Percentiles rank a stretch among this genome's conserved stretches.
Evolutionary conservation across 73 alveolate species (phyloP).

Genomic region (Strombidium stylifer): DNA sequence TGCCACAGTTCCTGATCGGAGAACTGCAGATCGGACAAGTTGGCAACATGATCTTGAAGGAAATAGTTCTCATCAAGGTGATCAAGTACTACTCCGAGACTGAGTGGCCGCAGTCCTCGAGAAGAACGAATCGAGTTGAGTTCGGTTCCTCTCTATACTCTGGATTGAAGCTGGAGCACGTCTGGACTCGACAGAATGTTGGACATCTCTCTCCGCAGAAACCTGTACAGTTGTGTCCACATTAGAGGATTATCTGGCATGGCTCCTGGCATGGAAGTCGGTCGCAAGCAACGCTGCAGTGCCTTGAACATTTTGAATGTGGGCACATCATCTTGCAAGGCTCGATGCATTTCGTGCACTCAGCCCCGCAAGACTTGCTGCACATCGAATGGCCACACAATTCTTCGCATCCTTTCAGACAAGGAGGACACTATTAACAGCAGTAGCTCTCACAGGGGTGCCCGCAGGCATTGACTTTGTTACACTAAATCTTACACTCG

Average conservation of each 20-base stretch:
- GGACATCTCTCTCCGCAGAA: constrained; percentile 89
- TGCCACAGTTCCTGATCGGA: too few species aligned
- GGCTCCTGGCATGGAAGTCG: constrained; percentile 47
- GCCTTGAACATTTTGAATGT: constrained; percentile 35
- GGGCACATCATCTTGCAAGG: constrained; percentile 7
- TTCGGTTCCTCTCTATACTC: too few species aligned
- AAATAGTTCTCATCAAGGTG: too few species aligned
- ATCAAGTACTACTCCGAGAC: too few species aligned
- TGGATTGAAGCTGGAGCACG: too few species aligned
- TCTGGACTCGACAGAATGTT: constrained; percentile 67
- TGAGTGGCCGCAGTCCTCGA: not conserved
- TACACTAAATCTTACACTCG: not conserved
- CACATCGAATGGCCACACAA: not conserved
- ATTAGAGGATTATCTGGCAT: constrained; percentile 55
- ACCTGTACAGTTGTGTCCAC: constrained; percentile 79
- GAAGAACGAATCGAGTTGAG: too few species aligned
- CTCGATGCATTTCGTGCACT: constrained; percentile 3
- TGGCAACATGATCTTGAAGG: too few species aligned
- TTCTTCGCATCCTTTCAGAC: not conserved
- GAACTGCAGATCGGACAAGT: too few species aligned
- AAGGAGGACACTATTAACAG: not conserved
- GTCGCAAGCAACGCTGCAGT: constrained; percentile 59
- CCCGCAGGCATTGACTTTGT: not conserved
- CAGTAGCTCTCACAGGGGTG: not conserved
- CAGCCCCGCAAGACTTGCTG: not conserved